These are phyloP conservation scores for Claviceps fusiformis DNA, from an alignment of 2,329 filamentous ascomycete species.

Conservation along the genomic window DNA sequence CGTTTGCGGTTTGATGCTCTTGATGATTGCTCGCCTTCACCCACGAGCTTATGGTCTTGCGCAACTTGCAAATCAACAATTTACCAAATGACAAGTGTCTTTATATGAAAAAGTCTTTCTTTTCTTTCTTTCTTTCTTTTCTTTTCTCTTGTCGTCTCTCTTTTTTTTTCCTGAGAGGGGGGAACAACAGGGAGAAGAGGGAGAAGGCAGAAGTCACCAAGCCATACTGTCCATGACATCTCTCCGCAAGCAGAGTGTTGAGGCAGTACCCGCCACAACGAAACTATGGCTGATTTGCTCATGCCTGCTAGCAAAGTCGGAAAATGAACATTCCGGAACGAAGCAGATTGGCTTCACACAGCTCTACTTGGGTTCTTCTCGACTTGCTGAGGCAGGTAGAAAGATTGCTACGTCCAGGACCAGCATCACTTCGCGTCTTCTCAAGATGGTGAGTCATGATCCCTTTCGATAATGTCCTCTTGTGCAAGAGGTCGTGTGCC, in stretches of 20 bases:
- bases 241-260: not conserved
- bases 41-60: too few species aligned
- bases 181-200: too few species aligned
- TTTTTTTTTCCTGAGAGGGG: not conserved
- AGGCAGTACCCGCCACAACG: not conserved
- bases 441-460: constrained; percentile 27
- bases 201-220: not conserved
- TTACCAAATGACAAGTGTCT: not conserved
- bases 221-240: not conserved
- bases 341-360: not conserved
- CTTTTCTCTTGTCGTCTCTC: too few species aligned
- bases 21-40: not conserved
- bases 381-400: not conserved
- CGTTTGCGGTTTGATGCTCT: not conserved
- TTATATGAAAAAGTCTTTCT: not conserved
- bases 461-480: constrained; percentile 66
- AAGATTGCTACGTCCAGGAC: not conserved
- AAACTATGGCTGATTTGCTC: not conserved
- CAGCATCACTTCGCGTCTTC: not conserved
- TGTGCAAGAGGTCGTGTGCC: constrained; percentile 61
- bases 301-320: not conserved
- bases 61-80: not conserved
- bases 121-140: too few species aligned
- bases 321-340: not conserved
- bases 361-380: not conserved